Conservation (phyloP, 495 filamentous ascomycete genomes). For the Talaromyces nanjingensis region DNA sequence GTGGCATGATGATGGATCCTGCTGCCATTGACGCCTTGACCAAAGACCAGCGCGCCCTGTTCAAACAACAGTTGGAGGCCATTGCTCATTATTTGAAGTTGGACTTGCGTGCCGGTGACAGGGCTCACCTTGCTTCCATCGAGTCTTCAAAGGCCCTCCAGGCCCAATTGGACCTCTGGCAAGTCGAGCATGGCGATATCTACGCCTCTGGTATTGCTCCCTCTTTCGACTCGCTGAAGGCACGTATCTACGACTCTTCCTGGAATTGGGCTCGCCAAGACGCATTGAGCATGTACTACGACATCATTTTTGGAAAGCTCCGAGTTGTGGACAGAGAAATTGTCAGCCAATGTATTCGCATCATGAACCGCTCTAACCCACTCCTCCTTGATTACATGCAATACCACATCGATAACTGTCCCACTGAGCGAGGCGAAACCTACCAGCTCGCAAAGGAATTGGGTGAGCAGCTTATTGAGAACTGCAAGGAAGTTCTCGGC, state of each 20-base stretch:
- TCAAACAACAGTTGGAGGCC: conserved; percentile 95
- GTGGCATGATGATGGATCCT: conserved; percentile 98
- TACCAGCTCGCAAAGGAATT: conserved; percentile 95
- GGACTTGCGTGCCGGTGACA: conserved; percentile 91
- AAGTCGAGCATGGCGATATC: conserved; percentile 88
- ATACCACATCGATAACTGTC: conserved; percentile 99
- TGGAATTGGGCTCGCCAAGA: conserved; percentile 99
- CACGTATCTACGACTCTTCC: conserved; percentile 92
- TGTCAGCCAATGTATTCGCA: conserved; percentile 93
- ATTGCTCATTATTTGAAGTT: conserved; percentile 95
- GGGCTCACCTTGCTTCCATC: conserved; percentile 76
- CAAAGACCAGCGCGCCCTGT: conserved; percentile 87
- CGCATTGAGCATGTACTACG: conserved; percentile 96
- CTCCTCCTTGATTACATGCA: conserved; percentile 98
- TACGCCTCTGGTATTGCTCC: conserved; percentile 94
- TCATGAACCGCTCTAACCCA: conserved; percentile 99
- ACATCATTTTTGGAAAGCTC: conserved; percentile 95
- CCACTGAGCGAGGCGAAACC: conserved; percentile 91
- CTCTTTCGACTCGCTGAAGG: conserved; percentile 86
- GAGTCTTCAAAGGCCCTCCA: conserved; percentile 81
- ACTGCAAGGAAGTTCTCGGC: conserved; percentile 87
- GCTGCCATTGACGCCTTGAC: conserved; percentile 94
- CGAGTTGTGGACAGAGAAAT: conserved; percentile 94
- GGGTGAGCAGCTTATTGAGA: conserved; percentile 91
- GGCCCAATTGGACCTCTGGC: conserved; percentile 91